Percentiles rank a stretch among this genome's conserved stretches.
phyloP scores from a whole-genome alignment of 2,329 filamentous ascomycete genomes.

The Fusarium nygamai region DNA sequence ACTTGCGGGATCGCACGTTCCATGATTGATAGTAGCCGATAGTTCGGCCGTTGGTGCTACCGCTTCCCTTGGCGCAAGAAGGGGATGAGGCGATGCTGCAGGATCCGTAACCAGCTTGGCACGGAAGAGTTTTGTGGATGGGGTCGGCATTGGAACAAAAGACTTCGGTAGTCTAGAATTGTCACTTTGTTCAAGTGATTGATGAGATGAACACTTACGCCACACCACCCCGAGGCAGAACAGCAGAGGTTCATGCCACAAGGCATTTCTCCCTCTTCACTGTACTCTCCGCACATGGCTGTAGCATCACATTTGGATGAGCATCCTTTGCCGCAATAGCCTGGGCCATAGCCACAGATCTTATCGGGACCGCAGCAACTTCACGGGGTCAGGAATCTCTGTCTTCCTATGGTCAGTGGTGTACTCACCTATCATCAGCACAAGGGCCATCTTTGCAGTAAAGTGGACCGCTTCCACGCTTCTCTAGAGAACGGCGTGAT shows the following conservation, averaged over 20 bases:
- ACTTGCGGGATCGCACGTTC: constrained; percentile 14
- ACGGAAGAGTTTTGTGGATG: not conserved
- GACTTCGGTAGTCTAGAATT: not conserved
- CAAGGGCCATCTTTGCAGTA: constrained; percentile 7
- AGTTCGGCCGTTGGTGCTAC: constrained; percentile 3
- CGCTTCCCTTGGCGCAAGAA: constrained; percentile 1
- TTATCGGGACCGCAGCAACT: constrained; percentile 1
- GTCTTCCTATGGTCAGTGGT: not conserved
- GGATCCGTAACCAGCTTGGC: constrained; percentile 4
- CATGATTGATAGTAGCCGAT: constrained; percentile 26
- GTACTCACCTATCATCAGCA: not conserved
- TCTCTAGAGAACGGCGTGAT: not conserved
- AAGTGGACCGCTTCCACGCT: not conserved
- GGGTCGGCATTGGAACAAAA: constrained; percentile 12
- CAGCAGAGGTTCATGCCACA: constrained; percentile 17
- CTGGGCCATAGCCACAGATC: constrained; percentile 1
- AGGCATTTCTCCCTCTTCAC: constrained; percentile 8
- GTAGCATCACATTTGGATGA: constrained; percentile 29
- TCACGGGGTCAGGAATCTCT: not conserved
- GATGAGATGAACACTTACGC: not conserved
- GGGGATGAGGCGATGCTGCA: constrained; percentile 2
- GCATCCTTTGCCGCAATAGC: not conserved
- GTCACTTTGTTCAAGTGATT: not conserved
- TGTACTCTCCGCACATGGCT: constrained; percentile 12
- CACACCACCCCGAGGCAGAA: not conserved